These are phyloP conservation scores for Trichocomaceae sp. DNA, from an alignment of 2,329 filamentous ascomycete genomes.

Conservation along the genomic window DNA sequence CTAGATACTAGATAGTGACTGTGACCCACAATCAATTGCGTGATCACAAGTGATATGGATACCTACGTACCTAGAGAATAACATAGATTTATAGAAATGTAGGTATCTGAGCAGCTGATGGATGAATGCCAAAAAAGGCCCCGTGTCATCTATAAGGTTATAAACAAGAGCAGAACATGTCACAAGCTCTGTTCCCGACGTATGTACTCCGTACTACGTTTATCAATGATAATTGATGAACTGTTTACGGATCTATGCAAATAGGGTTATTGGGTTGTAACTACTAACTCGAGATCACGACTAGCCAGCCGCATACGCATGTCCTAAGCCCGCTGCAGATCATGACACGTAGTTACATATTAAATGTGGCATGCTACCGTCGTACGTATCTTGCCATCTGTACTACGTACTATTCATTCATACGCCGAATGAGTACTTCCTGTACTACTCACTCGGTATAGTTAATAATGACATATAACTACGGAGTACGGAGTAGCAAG, in stretches of 20 bases:
- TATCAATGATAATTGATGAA: background rate
- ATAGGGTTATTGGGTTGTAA: background rate
- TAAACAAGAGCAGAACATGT: background rate
- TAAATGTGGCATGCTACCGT: background rate
- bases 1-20: too few species aligned
- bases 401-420: background rate
- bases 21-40: too few species aligned
- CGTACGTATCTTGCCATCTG: background rate
- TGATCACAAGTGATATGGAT: too few species aligned
- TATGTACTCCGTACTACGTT: background rate
- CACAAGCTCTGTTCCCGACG: background rate
- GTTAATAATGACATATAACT: background rate
- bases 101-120: background rate
- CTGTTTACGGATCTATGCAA: background rate
- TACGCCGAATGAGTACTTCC: background rate
- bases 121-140: background rate
- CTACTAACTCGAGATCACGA: background rate
- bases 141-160: background rate
- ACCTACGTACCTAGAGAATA: too few species aligned
- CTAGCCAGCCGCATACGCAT: background rate
- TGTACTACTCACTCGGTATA: too few species aligned
- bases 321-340: background rate
- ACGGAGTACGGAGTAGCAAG: too few species aligned
- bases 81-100: too few species aligned
- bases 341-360: background rate